Base-by-base conservation (phyloP, 305 asterid genomes). In the Solanum hybrid region DNA sequence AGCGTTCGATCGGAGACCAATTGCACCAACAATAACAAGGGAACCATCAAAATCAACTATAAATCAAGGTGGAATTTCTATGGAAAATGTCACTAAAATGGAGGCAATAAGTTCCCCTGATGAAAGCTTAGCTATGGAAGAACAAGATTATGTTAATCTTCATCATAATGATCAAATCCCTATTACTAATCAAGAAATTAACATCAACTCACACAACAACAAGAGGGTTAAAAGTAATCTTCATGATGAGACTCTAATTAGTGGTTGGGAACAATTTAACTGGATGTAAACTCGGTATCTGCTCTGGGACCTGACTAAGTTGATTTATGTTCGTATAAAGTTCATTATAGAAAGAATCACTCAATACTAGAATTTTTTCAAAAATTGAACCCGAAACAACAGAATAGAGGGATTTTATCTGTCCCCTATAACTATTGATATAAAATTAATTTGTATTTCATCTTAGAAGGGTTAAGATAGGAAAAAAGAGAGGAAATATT, bases 1-100 rank as follows among this genome's bases (percentile, higher is more conserved):
- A 60, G 92, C 95, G 5, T 95, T 95, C 8, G 97, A 94, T 79
- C 92, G 97, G 9, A 95, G 96, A 10, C 96, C 96, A 16, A 26
- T 72, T 32, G 84, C 40, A 14, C 66, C 89, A 24, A 36, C 35
- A 36, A 29, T 69, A 29, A 20, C 73, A 51, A 51, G 40, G 27
- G 87, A 84, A 17, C 38, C 40, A 84, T 35, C 73, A 84, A 37
- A 37, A 38, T 20, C 38, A 51, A 12, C 3, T 51, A 82, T 17
- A 82, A 46, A 46, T 81, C 87, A 40, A 40, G 87, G 6, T 14
- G 80, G 32, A 40, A 40, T 82, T 82, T 27, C 38, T 82, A 22
- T 46, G 7, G 35, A 84, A 84, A 84, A 51, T 84, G 73, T 27
- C 10, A 84, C 37, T 36, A 84, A 84, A 20, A 42, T 42, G 71